Evolutionary conservation across 768 basidiomycete species (phyloP).

Genomic region (Cyathus striatus): DNA sequence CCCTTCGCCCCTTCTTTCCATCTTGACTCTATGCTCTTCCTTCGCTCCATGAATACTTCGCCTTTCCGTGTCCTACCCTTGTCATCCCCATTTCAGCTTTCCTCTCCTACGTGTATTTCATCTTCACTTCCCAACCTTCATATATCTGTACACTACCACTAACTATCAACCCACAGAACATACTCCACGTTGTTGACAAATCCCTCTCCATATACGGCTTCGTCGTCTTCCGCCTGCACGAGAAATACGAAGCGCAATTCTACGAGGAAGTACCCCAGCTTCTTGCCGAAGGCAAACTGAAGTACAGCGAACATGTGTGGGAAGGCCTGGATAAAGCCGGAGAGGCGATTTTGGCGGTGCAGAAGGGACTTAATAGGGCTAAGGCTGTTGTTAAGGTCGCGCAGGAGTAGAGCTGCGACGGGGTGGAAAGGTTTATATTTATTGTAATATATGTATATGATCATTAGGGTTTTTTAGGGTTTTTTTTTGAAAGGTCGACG

Average conservation of each 20-base stretch:
- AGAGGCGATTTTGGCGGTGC: constrained; percentile 25
- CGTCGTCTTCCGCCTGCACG: constrained; percentile 22
- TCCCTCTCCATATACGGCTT: constrained; percentile 34
- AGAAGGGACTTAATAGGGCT: constrained; percentile 28
- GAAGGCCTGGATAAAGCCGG: constrained; percentile 37
- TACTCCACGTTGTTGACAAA: constrained; percentile 32
- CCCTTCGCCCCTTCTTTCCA: too few relatives aligned
- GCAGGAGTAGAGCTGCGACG: too few relatives aligned
- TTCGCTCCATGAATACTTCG: background rate
- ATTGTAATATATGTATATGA: too few relatives aligned
- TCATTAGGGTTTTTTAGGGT: too few relatives aligned
- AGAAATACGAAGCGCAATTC: constrained; percentile 37
- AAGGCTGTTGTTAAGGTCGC: constrained; percentile 30
- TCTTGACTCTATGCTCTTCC: background rate
- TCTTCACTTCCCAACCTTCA: too few relatives aligned
- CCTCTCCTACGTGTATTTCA: too few relatives aligned
- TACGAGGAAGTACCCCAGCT: constrained; percentile 31
- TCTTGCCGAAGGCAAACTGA: constrained; percentile 41
- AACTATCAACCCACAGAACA: constrained; percentile 22
- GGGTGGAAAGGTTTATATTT: too few relatives aligned
- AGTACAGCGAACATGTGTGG: constrained; percentile 39
- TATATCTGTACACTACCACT: too few relatives aligned
- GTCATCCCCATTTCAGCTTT: too few relatives aligned
- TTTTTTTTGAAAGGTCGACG: too few relatives aligned
- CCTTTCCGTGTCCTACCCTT: too few relatives aligned